phyloP scores from a whole-genome alignment of 2,329 filamentous ascomycete genomes.

The Fusarium chlamydosporum region DNA sequence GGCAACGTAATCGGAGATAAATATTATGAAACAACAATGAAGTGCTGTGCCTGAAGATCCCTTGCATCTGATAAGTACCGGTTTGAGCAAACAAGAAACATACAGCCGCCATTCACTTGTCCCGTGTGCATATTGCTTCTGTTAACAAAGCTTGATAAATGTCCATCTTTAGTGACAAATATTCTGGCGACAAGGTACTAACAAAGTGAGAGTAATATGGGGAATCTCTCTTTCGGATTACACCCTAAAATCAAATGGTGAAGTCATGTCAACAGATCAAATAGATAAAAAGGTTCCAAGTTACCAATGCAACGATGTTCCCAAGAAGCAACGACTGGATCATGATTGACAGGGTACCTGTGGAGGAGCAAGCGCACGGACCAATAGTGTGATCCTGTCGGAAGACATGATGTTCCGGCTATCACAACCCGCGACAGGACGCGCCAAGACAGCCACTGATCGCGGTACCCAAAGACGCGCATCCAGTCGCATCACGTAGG shows the following conservation, averaged over 20 bases:
- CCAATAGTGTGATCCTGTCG: background rate
- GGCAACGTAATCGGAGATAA: background rate
- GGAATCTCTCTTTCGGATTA: too few species aligned
- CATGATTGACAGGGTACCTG: background rate
- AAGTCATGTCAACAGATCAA: background rate
- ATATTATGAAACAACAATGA: background rate
- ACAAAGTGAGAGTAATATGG: too few species aligned
- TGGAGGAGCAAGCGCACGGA: background rate
- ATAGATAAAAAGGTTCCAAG: background rate
- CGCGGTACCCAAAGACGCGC: conserved; percentile 51
- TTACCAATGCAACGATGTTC: conserved; percentile 4
- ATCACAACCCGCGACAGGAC: conserved; percentile 35
- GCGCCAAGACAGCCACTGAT: conserved; percentile 51
- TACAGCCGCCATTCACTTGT: too few species aligned
- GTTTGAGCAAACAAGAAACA: background rate
- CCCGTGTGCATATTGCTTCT: too few species aligned
- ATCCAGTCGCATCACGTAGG: conserved; percentile 46
- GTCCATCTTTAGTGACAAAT: background rate
- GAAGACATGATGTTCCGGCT: conserved; percentile 13
- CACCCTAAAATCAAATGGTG: too few species aligned
- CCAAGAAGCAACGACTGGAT: conserved; percentile 6
- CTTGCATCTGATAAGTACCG: background rate
- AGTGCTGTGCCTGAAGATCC: background rate
- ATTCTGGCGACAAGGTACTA: too few species aligned
- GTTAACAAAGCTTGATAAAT: too few species aligned